phyloP scores from a whole-genome alignment of 768 basidiomycete species.

The Boletus fagicola region DNA sequence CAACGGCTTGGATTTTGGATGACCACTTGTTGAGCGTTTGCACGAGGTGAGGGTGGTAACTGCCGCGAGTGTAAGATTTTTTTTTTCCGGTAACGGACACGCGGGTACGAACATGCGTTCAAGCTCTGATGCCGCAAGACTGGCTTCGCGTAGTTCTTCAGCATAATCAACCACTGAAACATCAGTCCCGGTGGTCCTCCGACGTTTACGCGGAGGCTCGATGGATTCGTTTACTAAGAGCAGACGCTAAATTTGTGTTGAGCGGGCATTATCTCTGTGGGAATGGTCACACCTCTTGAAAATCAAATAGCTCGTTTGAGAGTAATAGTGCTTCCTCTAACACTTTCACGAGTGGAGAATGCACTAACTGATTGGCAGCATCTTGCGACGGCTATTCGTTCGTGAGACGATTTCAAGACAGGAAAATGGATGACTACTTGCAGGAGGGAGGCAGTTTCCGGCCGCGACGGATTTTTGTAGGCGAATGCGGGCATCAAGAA shows the following conservation, averaged over 20 bases:
- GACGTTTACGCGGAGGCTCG: slow-evolving; percentile 53
- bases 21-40: slow-evolving; percentile 93
- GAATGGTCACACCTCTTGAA: slow-evolving; percentile 57
- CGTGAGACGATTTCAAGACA: slow-evolving; percentile 14
- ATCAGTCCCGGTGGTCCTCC: slow-evolving; percentile 36
- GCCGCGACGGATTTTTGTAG: slow-evolving; percentile 76
- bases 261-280: slow-evolving; percentile 9
- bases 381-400: slow-evolving; percentile 33
- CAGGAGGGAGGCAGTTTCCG: slow-evolving; percentile 64
- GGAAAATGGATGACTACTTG: slow-evolving; percentile 34
- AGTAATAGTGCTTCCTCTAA: slow-evolving; percentile 59
- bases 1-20: slow-evolving; percentile 89
- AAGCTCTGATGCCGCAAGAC: slow-evolving; percentile 41
- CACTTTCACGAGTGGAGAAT: slow-evolving; percentile 48
- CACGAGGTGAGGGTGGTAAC: slow-evolving; percentile 69
- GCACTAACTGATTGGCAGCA: slow-evolving; percentile 37
- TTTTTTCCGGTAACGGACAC: background rate
- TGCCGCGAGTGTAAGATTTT: slow-evolving; percentile 16
- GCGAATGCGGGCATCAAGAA: slow-evolving; percentile 89
- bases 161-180: slow-evolving; percentile 7
- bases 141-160: slow-evolving; percentile 42
- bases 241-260: slow-evolving; percentile 39
- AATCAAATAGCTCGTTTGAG: slow-evolving; percentile 62
- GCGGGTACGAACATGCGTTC: slow-evolving; percentile 49
- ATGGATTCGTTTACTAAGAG: slow-evolving; percentile 48